Evolutionary conservation across 331 rosid genomes (phyloP).

Genomic region (Stylosanthes scabra): DNA sequence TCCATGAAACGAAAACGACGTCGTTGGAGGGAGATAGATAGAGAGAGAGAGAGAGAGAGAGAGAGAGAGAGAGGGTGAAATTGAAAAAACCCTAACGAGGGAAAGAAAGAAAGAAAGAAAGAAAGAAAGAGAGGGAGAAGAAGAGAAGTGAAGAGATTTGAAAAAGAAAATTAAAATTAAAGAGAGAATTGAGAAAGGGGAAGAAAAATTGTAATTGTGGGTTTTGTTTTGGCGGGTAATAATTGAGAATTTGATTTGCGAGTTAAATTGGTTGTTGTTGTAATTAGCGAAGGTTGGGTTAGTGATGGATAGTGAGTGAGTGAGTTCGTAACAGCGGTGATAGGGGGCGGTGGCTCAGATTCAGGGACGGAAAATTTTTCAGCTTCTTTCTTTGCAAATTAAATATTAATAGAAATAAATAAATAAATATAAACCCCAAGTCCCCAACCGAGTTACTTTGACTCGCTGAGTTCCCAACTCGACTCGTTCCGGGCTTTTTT

Average conservation of each 20-base stretch:
- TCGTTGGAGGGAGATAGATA: constrained; percentile 33
- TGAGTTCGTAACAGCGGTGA: neutral
- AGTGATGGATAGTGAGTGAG: neutral
- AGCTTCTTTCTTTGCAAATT: no score
- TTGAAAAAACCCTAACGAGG: constrained; percentile 39
- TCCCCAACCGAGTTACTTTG: no score
- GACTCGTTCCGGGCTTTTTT: no score
- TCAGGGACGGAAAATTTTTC: no score
- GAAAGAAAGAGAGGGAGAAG: constrained; percentile 11
- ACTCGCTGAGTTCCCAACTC: no score
- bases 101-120: neutral
- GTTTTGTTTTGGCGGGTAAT: constrained; percentile 32
- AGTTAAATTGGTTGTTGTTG: neutral
- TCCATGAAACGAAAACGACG: constrained; percentile 43
- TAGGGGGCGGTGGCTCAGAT: neutral
- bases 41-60: constrained; percentile 25
- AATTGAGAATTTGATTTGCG: neutral
- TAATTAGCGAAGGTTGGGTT: neutral
- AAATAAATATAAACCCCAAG: no score
- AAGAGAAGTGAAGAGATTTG: constrained; percentile 18
- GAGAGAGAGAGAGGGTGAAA: constrained; percentile 17
- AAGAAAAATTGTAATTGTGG: neutral
- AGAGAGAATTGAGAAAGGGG: neutral
- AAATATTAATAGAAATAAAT: no score
- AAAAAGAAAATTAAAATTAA: neutral